These are phyloP conservation scores for Pseudozyma pruni DNA, from an alignment of 1,284 basidiomycete species.

Conservation along the genomic window DNA sequence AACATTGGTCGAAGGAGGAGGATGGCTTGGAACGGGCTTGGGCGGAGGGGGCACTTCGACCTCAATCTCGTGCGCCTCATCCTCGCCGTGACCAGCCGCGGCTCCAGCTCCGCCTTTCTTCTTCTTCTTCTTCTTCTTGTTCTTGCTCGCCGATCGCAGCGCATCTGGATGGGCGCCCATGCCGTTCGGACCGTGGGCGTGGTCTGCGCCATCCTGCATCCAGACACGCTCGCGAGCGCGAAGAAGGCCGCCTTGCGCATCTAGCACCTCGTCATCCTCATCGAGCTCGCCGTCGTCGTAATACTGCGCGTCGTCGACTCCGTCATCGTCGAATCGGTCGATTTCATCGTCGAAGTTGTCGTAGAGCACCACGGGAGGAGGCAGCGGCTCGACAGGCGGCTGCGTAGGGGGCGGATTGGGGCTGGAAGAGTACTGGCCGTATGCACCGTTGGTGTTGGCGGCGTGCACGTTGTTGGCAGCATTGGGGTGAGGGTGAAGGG, in stretches of 20 bases:
- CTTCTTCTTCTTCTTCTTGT: constrained; percentile 73
- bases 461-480: constrained; percentile 29
- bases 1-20: constrained; percentile 65
- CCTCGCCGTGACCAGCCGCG: constrained; percentile 68
- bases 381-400: constrained; percentile 57
- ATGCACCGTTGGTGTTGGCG: constrained; percentile 35
- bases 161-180: constrained; percentile 17
- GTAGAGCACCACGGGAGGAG: constrained; percentile 62
- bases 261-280: constrained; percentile 46
- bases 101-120: constrained; percentile 56
- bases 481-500: constrained; percentile 58
- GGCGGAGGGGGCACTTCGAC: constrained; percentile 64
- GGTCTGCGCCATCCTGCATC: constrained; percentile 39
- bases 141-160: constrained; percentile 45
- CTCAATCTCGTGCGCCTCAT: constrained; percentile 62
- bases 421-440: constrained; percentile 49
- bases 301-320: constrained; percentile 61
- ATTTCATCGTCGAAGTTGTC: constrained; percentile 63
- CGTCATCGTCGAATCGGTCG: constrained; percentile 58
- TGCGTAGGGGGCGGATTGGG: constrained; percentile 58
- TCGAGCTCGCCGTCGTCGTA: constrained; percentile 63
- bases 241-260: constrained; percentile 34
- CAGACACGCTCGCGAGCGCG: constrained; percentile 39
- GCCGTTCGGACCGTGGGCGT: constrained; percentile 30
- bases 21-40: constrained; percentile 61